A percentile compares a stretch with the other conserved stretches of the same genome.
These are phyloP conservation scores for Tripterygium wilfordii DNA, from an alignment of 177 flowering plant genomes.

Conservation along the genomic window DNA sequence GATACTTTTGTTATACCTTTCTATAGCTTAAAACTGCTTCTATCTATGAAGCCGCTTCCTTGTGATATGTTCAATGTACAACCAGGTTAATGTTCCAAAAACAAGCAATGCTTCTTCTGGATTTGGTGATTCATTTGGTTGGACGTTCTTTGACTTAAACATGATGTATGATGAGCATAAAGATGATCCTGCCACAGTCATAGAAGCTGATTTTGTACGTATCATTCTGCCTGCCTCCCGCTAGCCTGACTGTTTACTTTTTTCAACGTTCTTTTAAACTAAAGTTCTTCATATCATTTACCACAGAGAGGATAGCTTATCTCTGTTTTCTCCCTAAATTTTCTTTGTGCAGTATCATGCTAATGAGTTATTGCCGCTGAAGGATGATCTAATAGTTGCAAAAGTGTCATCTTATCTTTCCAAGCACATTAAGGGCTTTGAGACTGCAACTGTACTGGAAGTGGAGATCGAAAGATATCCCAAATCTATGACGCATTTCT, in stretches of 20 bases:
- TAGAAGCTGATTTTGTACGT: conserved; percentile 64
- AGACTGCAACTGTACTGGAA: conserved; percentile 27
- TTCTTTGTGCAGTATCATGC: conserved; percentile 46
- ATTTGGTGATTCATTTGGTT: conserved; percentile 41
- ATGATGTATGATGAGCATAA: conserved; percentile 46
- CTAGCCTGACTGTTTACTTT: background rate
- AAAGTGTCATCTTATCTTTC: conserved; percentile 43
- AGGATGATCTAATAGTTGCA: conserved; percentile 40
- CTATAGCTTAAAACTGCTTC: too few species aligned
- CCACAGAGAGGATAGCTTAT: background rate
- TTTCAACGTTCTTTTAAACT: too few species aligned
- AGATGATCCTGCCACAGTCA: conserved; percentile 34
- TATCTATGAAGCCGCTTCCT: too few species aligned
- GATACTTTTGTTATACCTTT: too few species aligned
- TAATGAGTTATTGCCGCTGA: conserved; percentile 43
- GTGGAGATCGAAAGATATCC: conserved; percentile 41
- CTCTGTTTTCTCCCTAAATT: background rate
- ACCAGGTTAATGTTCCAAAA: conserved; percentile 48
- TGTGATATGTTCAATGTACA: too few species aligned
- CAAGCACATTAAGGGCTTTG: conserved; percentile 38
- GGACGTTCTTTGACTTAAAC: conserved; percentile 69
- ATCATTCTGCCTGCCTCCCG: background rate
- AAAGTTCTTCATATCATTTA: too few species aligned
- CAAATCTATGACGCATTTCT: conserved; percentile 46
- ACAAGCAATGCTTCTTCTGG: conserved; percentile 50